phyloP scores from a whole-genome alignment of 129 eudicot genomes.

The Chrysanthemum seticuspe region DNA sequence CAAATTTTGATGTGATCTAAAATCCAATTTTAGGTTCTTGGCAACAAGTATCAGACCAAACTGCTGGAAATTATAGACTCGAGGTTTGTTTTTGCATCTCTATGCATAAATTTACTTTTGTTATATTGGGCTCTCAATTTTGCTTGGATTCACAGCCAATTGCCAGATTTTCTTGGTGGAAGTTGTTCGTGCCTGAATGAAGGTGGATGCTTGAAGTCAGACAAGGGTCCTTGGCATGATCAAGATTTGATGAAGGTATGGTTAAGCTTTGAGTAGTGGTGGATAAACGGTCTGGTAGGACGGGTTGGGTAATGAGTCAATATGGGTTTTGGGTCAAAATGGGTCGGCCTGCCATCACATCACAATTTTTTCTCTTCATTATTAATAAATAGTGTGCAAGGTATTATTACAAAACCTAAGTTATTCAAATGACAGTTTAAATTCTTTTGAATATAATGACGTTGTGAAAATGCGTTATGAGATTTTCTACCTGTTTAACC shows the following conservation, averaged over 20 bases:
- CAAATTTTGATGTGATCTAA: slow-evolving; percentile 7
- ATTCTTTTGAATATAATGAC: not conserved
- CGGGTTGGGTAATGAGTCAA: not conserved
- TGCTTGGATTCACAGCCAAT: slow-evolving; percentile 51
- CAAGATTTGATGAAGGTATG: slow-evolving; percentile 78
- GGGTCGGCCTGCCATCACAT: not conserved
- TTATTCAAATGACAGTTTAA: not conserved
- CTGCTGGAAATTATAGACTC: slow-evolving; percentile 74
- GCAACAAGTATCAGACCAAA: slow-evolving; percentile 68
- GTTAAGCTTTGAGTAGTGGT: slow-evolving; percentile 8
- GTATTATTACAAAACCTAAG: not conserved
- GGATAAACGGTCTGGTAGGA: not conserved
- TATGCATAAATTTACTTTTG: not conserved
- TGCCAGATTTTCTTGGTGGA: slow-evolving; percentile 96
- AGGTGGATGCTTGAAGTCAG: slow-evolving; percentile 87
- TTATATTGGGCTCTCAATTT: not conserved
- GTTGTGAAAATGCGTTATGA: not conserved
- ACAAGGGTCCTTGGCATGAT: slow-evolving; percentile 97
- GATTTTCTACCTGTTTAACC: not conserved
- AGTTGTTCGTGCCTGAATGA: slow-evolving; percentile 68
- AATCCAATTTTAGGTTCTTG: slow-evolving; percentile 65
- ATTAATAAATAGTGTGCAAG: not conserved
- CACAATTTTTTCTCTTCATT: not conserved
- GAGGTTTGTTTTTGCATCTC: slow-evolving; percentile 46
- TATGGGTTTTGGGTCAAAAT: not conserved